Base-by-base conservation (phyloP, 139 green algal genomes). In the Coelastrella sp. region DNA sequence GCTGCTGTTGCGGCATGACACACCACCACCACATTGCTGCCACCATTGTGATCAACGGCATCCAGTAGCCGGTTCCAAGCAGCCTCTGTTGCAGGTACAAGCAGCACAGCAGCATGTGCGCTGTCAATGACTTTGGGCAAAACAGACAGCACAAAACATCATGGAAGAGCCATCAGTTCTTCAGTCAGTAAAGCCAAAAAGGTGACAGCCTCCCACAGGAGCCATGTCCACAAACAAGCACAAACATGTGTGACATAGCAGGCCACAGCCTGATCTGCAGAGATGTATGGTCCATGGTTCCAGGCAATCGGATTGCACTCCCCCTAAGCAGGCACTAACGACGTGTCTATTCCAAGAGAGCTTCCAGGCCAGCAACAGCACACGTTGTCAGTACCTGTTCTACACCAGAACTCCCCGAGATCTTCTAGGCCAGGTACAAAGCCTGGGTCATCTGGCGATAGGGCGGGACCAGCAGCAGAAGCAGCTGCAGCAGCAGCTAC, bases 1-100 rank as follows among this genome's bases (percentile, higher is more conserved):
- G 93, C 82, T 54, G 91, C 83, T 59, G 94, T 76, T 19, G 90
- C 66, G 0, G 91, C 90, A 61, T 96, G 93, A 7, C 89, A 82
- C 3, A 95, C 91, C 57, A 95, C 89, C 75, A 94, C 90, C 22
- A 94, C 86, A 54, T 89, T 93, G 32, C 85, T 81, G 3, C 91
- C 91, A 20, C 90, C 90, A 19, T 83, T 73, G 47, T 80, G 32
- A 73, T 77, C 76, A 17, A 77, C 86, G 14, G 76, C 76, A 22
- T 79, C 73, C 17, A 88, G 83, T 68, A 88, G 68, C 66, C 80
- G 80, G 83, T 80, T 80, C 83, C 83, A 88, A 7, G 83, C 83
- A 13, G 83, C 83, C 56, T 47, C 83, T 88, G 83, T 19, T 68
- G 54, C 19, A 71, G 91, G 17, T 73, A 74, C 91, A 1, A 88